Evolutionary conservation across 176 grass and related monocot species (phyloP).

Genomic region (Phragmites australis): DNA sequence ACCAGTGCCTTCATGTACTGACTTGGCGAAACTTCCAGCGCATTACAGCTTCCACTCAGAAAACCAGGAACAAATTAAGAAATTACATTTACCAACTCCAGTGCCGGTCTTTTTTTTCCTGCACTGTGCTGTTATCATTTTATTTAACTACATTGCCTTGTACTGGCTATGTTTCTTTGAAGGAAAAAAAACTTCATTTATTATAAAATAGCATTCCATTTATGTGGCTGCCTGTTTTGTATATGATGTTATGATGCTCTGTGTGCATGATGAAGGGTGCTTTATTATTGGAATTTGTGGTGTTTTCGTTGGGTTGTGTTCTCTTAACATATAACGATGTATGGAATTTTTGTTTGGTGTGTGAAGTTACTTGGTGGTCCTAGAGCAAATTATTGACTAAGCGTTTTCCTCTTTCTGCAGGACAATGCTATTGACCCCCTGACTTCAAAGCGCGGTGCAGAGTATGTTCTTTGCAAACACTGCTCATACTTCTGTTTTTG

Average conservation of each 20-base stretch:
- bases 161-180: not conserved
- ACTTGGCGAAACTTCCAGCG: slow-evolving; percentile 34
- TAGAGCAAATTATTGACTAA: slow-evolving; percentile 15
- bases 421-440: slow-evolving; percentile 44
- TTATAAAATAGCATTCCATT: slow-evolving; percentile 3
- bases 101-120: not conserved
- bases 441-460: slow-evolving; percentile 43
- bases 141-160: slow-evolving; percentile 6
- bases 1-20: slow-evolving; percentile 49
- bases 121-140: not conserved
- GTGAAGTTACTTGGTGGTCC: not conserved
- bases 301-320: slow-evolving; percentile 23
- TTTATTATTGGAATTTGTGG: not conserved
- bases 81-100: not conserved
- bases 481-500: slow-evolving; percentile 11
- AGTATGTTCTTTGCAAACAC: slow-evolving; percentile 53
- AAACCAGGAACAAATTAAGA: slow-evolving; percentile 23
- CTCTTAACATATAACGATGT: not conserved
- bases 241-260: not conserved
- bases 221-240: slow-evolving; percentile 11
- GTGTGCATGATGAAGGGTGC: slow-evolving; percentile 5
- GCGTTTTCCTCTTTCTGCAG: slow-evolving; percentile 42
- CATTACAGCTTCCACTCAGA: slow-evolving; percentile 11
- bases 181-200: not conserved
- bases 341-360: not conserved